Base-by-base conservation (phyloP, 768 basidiomycete genomes). In the Saitozyma sp. region DNA sequence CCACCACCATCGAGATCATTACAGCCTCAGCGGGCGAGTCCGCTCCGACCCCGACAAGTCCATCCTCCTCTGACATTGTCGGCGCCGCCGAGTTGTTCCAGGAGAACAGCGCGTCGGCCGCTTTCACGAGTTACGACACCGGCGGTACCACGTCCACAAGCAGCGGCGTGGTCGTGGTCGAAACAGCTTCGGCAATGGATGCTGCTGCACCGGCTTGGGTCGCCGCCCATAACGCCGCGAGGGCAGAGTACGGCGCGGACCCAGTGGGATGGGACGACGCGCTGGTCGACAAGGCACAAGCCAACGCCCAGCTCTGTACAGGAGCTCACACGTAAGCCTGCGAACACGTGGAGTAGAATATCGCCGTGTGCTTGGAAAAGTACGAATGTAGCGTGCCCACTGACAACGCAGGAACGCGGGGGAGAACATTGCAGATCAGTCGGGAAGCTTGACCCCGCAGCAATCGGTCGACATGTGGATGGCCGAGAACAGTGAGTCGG, bases 351-450 rank as follows among this genome's bases (percentile, higher is more conserved):
- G 29, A 29, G 29, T 29, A 5, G 2, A 51, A 55, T 54, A 8
- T 14, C 16, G 41, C 29, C 16, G 11, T 13, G 46, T 13, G 13
- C 37, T 11, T 16, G 49, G 7, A 38, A 7, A 50, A 14, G 54
- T 5, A 11, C 17, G 43, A 16, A 37, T 16, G 40, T 46, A 55
- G 19, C 9, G 40, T 6, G 13, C 38, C 11, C 8, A 45, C 53
- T 57, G n/a, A 55, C 13, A 43, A 2, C n/a, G 37, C n/a, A 65
- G 64, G 6, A 61, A 57, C 42, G 50, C 59, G 6, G 64, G 64
- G 17, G 64, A 65, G 64, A 65, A 65, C 40, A 65, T 65, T 2
- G 64, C 64, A 0, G 57, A 50, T 37, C 59, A 65, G 50, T 55
- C 52, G 11, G 64, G 64, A 16, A 39, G 13, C 8, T 16, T 65